Conservation (phyloP, 2,329 filamentous ascomycete species). For the Diplodia scrobiculata region DNA sequence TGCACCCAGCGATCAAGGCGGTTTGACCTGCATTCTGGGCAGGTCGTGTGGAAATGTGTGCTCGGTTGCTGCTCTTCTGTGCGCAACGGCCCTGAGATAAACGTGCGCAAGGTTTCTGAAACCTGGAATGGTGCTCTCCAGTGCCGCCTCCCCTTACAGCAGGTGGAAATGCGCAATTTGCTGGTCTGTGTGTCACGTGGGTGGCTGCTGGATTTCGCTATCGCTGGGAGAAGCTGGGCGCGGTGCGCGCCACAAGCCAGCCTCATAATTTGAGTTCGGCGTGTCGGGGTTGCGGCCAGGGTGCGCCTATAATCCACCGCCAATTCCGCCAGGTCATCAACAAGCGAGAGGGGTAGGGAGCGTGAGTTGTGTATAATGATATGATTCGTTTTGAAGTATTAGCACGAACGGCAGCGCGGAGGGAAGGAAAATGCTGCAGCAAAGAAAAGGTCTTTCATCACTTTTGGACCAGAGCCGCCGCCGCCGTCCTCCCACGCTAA, state of each 20-base stretch:
- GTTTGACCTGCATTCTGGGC: constrained; percentile 4
- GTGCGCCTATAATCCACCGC: constrained; percentile 4
- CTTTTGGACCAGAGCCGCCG: constrained; percentile 26
- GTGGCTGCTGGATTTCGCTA: constrained; percentile 3
- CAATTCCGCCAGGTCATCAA: constrained; percentile 14
- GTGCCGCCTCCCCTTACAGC: constrained; percentile 18
- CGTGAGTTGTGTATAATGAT: not conserved
- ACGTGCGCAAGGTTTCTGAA: constrained; percentile 21
- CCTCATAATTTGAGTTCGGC: constrained; percentile 22
- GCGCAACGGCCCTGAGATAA: constrained; percentile 18
- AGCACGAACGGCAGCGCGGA: constrained; percentile 21
- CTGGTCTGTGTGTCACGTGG: constrained; percentile 13
- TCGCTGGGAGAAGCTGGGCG: constrained; percentile 12
- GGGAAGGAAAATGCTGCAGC: constrained; percentile 7
- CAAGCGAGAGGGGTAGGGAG: not conserved
- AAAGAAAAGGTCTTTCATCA: constrained; percentile 25
- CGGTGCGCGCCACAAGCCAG: constrained; percentile 22
- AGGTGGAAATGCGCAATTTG: constrained; percentile 25
- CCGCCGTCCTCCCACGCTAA: constrained; percentile 14
- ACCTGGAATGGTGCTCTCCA: constrained; percentile 15
- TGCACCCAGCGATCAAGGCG: constrained; percentile 11
- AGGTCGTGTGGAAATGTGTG: not conserved
- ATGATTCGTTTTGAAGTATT: constrained; percentile 25
- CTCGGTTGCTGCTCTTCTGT: constrained; percentile 4
- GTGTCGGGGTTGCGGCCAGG: not conserved